Percentiles rank a stretch among this genome's conserved stretches.
Evolutionary conservation across 352 stramenopile genomes (phyloP).

Genomic region (Phytophthora citricola): DNA sequence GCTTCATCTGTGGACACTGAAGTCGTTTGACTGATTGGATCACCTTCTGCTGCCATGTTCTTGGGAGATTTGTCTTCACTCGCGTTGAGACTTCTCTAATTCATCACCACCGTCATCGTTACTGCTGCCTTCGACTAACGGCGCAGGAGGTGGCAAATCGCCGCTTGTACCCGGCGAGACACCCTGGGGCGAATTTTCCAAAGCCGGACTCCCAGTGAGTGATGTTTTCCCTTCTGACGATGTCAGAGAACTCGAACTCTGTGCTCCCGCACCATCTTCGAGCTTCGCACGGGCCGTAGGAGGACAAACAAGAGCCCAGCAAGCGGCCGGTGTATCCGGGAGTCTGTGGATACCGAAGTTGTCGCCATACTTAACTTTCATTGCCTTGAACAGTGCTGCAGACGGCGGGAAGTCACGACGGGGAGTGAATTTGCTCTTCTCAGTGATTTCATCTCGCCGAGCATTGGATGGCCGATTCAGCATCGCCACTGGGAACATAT

Average conservation of each 20-base stretch:
- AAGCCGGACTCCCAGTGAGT: not conserved
- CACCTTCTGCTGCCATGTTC: conserved; percentile 19
- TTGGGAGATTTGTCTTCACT: conserved; percentile 19
- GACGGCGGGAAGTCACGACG: conserved; percentile 84
- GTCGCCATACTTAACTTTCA: conserved; percentile 85
- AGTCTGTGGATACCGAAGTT: conserved; percentile 78
- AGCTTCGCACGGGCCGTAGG: conserved; percentile 67
- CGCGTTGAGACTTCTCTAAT: conserved; percentile 16
- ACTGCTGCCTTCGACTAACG: not conserved
- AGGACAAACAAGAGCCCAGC: conserved; percentile 80
- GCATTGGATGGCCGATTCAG: conserved; percentile 63
- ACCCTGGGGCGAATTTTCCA: conserved; percentile 1
- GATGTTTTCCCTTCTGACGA: conserved; percentile 18
- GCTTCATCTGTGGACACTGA: conserved; percentile 47
- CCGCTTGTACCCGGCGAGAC: conserved; percentile 10
- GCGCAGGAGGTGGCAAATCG: conserved; percentile 1
- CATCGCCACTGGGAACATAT: conserved; percentile 78
- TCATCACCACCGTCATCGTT: not conserved
- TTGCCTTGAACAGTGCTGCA: conserved; percentile 85
- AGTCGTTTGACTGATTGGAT: conserved; percentile 30
- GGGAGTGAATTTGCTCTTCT: conserved; percentile 83
- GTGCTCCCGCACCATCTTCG: conserved; percentile 43
- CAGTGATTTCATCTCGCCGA: conserved; percentile 74
- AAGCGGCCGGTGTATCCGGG: conserved; percentile 74
- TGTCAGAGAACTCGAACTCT: conserved; percentile 6